Percentiles rank a stretch among this genome's conserved stretches.
Conservation (phyloP, 1,139 yeast species). For the Lodderomyces beijingensis region DNA sequence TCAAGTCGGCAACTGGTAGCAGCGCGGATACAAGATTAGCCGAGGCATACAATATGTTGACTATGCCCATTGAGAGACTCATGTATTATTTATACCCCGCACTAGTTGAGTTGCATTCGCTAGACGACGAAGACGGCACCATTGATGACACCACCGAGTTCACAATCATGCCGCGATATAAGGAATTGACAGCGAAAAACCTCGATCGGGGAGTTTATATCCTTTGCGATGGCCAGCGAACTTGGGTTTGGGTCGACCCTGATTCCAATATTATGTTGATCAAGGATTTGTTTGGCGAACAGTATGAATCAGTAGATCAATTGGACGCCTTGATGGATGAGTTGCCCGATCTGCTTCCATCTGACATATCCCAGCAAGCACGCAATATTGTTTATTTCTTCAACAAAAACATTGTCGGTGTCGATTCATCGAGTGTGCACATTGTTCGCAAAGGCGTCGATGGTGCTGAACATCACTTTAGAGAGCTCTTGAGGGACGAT, state of each 20-base stretch:
- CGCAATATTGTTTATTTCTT: slow-evolving; percentile 54
- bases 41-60: slow-evolving; percentile 51
- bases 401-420: slow-evolving; percentile 38
- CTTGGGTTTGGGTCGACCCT: slow-evolving; percentile 68
- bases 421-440: slow-evolving; percentile 45
- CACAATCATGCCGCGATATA: slow-evolving; percentile 45
- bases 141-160: slow-evolving; percentile 37
- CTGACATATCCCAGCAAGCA: slow-evolving; percentile 67
- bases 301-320: slow-evolving; percentile 37
- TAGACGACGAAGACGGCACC: slow-evolving; percentile 53
- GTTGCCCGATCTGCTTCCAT: slow-evolving; percentile 68
- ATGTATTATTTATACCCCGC: slow-evolving; percentile 76
- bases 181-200: slow-evolving; percentile 42
- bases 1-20: slow-evolving; percentile 45
- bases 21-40: slow-evolving; percentile 58
- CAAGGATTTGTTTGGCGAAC: slow-evolving; percentile 68
- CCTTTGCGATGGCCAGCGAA: slow-evolving; percentile 62
- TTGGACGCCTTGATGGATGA: slow-evolving; percentile 52
- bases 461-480: slow-evolving; percentile 54
- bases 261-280: slow-evolving; percentile 65
- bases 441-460: slow-evolving; percentile 66
- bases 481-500: slow-evolving; percentile 71
- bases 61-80: slow-evolving; percentile 56
- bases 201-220: slow-evolving; percentile 76
- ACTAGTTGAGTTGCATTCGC: slow-evolving; percentile 66